Conservation (phyloP, 1,139 yeast genomes). For the Blastobotrys persicus region DNA sequence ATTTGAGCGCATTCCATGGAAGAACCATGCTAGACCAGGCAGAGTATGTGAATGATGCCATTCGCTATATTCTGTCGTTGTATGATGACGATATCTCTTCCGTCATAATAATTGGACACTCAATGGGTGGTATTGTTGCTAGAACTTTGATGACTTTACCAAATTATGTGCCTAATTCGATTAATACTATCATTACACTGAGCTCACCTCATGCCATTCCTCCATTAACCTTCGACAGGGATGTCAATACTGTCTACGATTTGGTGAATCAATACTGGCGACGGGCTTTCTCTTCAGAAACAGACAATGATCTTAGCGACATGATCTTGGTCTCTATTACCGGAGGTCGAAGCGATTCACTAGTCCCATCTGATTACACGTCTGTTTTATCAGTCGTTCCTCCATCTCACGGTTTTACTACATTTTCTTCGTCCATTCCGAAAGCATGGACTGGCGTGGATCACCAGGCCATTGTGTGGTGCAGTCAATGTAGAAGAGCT, state of each 20-base stretch:
- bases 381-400: slow-evolving; percentile 73
- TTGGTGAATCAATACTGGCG: slow-evolving; percentile 82
- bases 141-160: slow-evolving; percentile 76
- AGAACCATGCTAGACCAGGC: slow-evolving; percentile 92
- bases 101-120: slow-evolving; percentile 83
- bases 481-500: slow-evolving; percentile 74
- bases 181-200: slow-evolving; percentile 80
- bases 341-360: slow-evolving; percentile 81
- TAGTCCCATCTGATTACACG: slow-evolving; percentile 93
- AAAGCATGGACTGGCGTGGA: slow-evolving; percentile 94
- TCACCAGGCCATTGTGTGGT: slow-evolving; percentile 97
- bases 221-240: slow-evolving; percentile 95
- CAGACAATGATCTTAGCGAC: slow-evolving; percentile 32
- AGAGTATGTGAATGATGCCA: slow-evolving; percentile 86
- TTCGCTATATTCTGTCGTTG: slow-evolving; percentile 66
- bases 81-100: slow-evolving; percentile 50
- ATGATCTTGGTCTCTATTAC: slow-evolving; percentile 62
- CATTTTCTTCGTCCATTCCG: slow-evolving; percentile 83
- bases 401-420: slow-evolving; percentile 72
- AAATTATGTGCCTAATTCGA: slow-evolving; percentile 65
- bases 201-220: slow-evolving; percentile 94
- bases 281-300: slow-evolving; percentile 44
- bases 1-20: slow-evolving; percentile 95
- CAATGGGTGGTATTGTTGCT: slow-evolving; percentile 96
- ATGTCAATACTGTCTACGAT: slow-evolving; percentile 69